A percentile compares a stretch with the other conserved stretches of the same genome.
Conservation (phyloP, 2,329 filamentous ascomycete genomes). For the Aspergillus fumigatus region DNA sequence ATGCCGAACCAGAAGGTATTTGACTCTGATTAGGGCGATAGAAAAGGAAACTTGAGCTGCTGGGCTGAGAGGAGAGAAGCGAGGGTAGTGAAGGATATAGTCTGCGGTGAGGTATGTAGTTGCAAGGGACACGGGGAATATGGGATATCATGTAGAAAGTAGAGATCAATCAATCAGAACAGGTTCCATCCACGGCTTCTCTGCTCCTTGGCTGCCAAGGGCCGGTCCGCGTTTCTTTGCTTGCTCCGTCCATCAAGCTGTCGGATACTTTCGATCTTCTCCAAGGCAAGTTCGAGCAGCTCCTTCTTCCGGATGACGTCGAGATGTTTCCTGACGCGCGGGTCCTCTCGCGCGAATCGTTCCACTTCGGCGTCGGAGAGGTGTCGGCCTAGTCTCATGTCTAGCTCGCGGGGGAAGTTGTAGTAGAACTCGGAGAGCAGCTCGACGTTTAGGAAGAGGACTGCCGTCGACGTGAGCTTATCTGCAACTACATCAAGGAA, state of each 20-base stretch:
- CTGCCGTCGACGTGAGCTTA: constrained; percentile 89
- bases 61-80: background rate
- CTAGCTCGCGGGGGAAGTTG: constrained; percentile 90
- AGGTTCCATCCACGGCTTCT: constrained; percentile 41
- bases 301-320: constrained; percentile 92
- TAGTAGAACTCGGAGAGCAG: constrained; percentile 96
- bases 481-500: constrained; percentile 97
- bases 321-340: constrained; percentile 80
- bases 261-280: constrained; percentile 90
- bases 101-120: background rate
- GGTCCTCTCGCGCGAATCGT: constrained; percentile 86
- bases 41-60: background rate
- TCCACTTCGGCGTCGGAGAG: constrained; percentile 77
- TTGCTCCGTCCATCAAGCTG: constrained; percentile 75
- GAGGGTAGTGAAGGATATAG: background rate
- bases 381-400: constrained; percentile 76
- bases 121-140: constrained; percentile 1
- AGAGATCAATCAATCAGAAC: constrained; percentile 29
- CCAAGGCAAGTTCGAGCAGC: constrained; percentile 82
- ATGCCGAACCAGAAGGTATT: background rate
- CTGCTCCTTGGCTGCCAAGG: constrained; percentile 32
- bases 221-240: constrained; percentile 42
- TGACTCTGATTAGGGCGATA: background rate
- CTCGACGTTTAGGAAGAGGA: constrained; percentile 96
- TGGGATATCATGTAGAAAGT: background rate